A percentile compares a stretch with the other conserved stretches of the same genome.
phyloP scores from a whole-genome alignment of 257 asterid species.

The Marsdenia floribunda region DNA sequence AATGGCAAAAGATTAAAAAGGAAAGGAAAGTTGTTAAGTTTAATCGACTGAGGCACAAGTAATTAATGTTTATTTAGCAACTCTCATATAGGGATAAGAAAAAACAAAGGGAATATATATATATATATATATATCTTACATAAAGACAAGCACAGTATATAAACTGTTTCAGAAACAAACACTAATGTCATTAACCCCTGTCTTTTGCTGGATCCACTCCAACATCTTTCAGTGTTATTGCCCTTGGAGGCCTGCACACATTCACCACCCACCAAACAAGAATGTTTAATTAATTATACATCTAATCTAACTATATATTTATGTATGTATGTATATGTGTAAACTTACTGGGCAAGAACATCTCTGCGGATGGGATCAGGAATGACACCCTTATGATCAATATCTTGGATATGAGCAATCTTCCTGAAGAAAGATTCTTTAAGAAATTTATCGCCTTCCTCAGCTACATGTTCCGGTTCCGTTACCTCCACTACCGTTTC shows the following conservation, averaged over 20 bases:
- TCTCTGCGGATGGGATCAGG: slow-evolving; percentile 25
- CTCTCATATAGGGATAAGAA: no score
- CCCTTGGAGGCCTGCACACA: slow-evolving; percentile 16
- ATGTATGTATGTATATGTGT: no score
- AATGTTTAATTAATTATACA: background rate
- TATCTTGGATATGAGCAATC: slow-evolving; percentile 37
- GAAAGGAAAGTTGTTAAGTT: no score
- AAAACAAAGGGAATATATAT: no score
- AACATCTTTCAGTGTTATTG: slow-evolving; percentile 22
- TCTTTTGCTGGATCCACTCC: slow-evolving; percentile 22
- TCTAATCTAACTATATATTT: no score
- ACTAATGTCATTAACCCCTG: background rate
- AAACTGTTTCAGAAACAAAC: background rate
- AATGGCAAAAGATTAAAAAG: background rate
- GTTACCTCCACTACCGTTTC: slow-evolving; percentile 34
- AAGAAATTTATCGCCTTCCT: slow-evolving; percentile 20
- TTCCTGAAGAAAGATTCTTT: slow-evolving; percentile 34
- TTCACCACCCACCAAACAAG: no score
- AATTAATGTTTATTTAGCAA: no score
- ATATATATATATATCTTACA: no score
- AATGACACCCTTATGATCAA: slow-evolving; percentile 17
- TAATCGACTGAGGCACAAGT: no score
- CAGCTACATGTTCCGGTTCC: slow-evolving; percentile 34
- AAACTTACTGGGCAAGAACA: slow-evolving; percentile 11
- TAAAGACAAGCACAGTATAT: no score